A percentile compares a stretch with the other conserved stretches of the same genome.
phyloP scores from a whole-genome alignment of 805 yeast genomes.

The Cyberlindnera sargentensis region DNA sequence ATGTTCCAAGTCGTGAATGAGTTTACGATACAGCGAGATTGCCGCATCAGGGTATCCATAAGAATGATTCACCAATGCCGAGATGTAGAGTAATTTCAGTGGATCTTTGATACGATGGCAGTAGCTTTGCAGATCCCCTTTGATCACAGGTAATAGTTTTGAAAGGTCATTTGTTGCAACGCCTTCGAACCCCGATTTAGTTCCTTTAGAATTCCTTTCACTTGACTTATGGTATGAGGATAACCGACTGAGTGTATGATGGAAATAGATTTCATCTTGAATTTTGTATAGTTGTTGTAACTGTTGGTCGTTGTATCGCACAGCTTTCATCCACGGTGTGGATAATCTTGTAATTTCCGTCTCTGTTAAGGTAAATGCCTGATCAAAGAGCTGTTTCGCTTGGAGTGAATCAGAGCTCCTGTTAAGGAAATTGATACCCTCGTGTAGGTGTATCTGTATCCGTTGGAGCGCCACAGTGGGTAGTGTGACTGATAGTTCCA shows the following conservation, averaged over 20 bases:
- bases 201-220: not conserved
- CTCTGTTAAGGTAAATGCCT: too few relatives aligned
- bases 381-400: too few relatives aligned
- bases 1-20: constrained; percentile 1
- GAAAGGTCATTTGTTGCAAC: not conserved
- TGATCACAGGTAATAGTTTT: not conserved
- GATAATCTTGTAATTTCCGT: too few relatives aligned
- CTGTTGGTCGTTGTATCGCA: not conserved
- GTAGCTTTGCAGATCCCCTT: not conserved
- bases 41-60: constrained; percentile 11
- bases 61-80: constrained; percentile 14
- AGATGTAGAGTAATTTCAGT: not conserved
- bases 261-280: not conserved
- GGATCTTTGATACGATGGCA: not conserved
- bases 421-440: too few relatives aligned
- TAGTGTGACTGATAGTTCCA: too few relatives aligned
- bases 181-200: not conserved
- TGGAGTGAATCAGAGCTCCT: too few relatives aligned
- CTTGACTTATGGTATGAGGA: not conserved
- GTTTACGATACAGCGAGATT: constrained; percentile 4
- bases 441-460: too few relatives aligned
- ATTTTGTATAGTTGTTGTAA: not conserved
- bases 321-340: too few relatives aligned
- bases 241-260: not conserved
- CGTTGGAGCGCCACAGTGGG: too few relatives aligned